Base-by-base conservation (phyloP, 441 rosid species). In the Corymbia citriodora region DNA sequence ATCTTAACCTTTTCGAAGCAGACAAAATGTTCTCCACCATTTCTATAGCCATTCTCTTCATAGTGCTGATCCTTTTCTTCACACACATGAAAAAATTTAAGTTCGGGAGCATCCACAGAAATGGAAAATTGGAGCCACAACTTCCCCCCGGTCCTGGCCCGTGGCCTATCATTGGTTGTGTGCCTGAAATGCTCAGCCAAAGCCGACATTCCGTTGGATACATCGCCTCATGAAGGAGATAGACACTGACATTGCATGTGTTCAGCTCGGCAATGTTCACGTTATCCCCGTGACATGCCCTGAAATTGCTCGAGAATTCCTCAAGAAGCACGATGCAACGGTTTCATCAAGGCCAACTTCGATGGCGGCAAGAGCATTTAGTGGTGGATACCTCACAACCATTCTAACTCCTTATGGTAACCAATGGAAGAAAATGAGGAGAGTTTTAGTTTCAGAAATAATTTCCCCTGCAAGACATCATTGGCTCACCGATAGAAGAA, bases 61-160 rank as follows among this genome's bases (percentile, higher is more conserved):
- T 63, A 29, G 33, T 63, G 15, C 72, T 29, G 33, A 63, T 29
- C 33, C 18, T 63, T 29, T 29, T 63, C 14, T 33, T 63, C 9
- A 29, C 1, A 13, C 70, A 29, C 70, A 1, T 63, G 17, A 63
- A 33, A 6, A 63, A 63, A 63, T 63, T 13, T 12, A 63, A 29
- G 33, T 29, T 7, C 33, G 1, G 21, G 57, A 17, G 21, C 3
- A 63, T 27, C 70, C 70, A 29, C 70, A 16, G 33, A 33, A 33
- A 33, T 17, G 81, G 25, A 70, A 18, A 36, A 70, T 70, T 21
- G 2, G 13, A 2, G 23, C 12, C 79, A 31, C 79, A 9, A 40
- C 95, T 95, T 27, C 97, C 97, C 17, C 96, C 96, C 6, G 95
- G 98, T 13, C 97, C 97, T n/a, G 88, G 59, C 31, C 94, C 95